Evolutionary conservation across 805 yeast species (phyloP), one percentile per base, ranked within the genome.

Genomic region (Suhomyces sp.): DNA sequence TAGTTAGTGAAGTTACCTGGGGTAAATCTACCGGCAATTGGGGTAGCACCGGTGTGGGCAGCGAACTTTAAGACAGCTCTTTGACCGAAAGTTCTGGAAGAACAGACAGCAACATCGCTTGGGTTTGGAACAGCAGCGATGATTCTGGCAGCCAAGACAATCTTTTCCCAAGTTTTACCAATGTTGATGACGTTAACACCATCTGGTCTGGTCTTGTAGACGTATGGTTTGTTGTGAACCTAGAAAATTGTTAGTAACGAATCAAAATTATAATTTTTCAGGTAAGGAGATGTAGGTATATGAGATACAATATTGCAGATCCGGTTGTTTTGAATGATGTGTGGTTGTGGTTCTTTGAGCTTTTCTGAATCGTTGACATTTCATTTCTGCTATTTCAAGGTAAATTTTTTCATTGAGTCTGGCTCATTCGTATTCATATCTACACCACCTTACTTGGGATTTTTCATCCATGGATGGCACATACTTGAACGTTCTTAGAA

Each of bases 1-100:
- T 94, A 94, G 86, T 94, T 94, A 78, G 99, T 94, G 94, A 94
- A 94, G 84, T 88, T 87, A 90, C 99, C 99, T 82, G 99, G 99
- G 72, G 99, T 94, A 89, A 94, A 94, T 85, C 99, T 91, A 83
- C 99, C 99, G 71, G 99, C 99, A 83, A 94, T 93, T 77, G 99
- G 92, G 69, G 98, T 93, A 68, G 99, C 97, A 81, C 98, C 98
- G 71, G 98, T 92, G 92, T 94, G 98, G 71, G 97, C 90, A 76
- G 99, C 97, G 76, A 88, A 94, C 85, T 94, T 94, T 80, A 94
- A 87, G 68, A 93, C 99, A 75, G 99, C 99, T 86, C 99, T 94
- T 85, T 94, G 99, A 76, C 99, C 99, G 83, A 89, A 93, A 71
- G 97, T 92, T 86, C 98, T 93, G 71, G 98, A 90, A 65, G 98